Evolutionary conservation across 2,329 filamentous ascomycete genomes (phyloP), one percentile per base, ranked within the genome.

Genomic region (Niveomyces coronatus): DNA sequence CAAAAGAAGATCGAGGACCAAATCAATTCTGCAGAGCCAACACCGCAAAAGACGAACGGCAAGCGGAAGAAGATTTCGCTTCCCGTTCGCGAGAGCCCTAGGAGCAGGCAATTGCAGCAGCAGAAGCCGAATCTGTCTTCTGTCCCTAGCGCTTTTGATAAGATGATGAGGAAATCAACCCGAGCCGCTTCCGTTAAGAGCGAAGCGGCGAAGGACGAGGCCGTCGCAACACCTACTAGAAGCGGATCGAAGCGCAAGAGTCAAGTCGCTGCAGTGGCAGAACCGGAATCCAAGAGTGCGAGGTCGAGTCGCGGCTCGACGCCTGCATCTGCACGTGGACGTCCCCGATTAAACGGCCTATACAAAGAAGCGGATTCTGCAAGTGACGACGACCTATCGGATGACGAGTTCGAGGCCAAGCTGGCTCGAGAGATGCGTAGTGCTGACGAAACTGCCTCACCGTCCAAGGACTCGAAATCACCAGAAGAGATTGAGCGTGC

Each of bases 401-500:
- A 96, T 45, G 74, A 82, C 20, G 81, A 85, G 46, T 96, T 91
- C 52, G 88, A 94, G 55, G 71, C 77, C 0, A 82, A 82, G 46
- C 65, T 94, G 2, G 81, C 83, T 5, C 66, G 77, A 3, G 76
- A 82, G 43, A 60, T 78, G 17, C 62, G 56, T 2, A 54, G 61
- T 1, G 61, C 63, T 9, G 61, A 68, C 1, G 53, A 57, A 0
- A 56, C 62, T 1, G 52, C 61, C 2, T 41, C 53, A 14, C 52
- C 56, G 10, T 49, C 51, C 1, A 48, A 56, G 2, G 52, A 54
- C 1, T 36, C 45, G 0, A 37, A 67, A 26, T 63, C 68, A 1
- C 59, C 65, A 2, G 79, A 82, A 44, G 82, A 86, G 30, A 62
- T 74, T 1, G 70, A 84, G 47, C 68, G 74, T 2, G 72, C 73